Conservation (phyloP, 371 early-diverging fungal species). For the Mucor velutinosus region DNA sequence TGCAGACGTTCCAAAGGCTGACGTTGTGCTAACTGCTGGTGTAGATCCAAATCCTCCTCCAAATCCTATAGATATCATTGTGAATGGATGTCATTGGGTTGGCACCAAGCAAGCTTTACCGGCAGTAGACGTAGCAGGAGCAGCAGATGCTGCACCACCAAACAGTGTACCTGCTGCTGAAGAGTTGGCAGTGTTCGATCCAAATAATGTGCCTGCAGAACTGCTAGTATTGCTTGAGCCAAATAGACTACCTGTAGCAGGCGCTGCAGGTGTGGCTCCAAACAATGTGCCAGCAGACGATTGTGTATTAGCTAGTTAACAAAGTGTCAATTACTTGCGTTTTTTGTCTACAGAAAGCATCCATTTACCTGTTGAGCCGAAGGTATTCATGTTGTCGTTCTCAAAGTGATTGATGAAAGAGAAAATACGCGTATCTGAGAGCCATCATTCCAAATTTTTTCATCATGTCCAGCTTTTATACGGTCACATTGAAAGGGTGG, state of each 20-base stretch:
- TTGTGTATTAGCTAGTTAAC: conserved; percentile 24
- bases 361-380: conserved; percentile 12
- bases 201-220: conserved; percentile 26
- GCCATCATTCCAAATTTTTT: background rate
- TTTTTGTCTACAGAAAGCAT: background rate
- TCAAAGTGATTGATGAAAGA: background rate
- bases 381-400: background rate
- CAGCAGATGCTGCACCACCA: conserved; percentile 38
- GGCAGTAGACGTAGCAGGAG: conserved; percentile 22
- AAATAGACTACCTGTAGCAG: conserved; percentile 14
- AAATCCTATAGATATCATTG: background rate
- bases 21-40: conserved; percentile 3
- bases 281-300: conserved; percentile 39
- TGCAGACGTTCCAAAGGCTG: background rate
- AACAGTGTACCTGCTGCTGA: conserved; percentile 41
- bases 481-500: background rate
- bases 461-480: background rate
- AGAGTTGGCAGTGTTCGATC: conserved; percentile 16
- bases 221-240: conserved; percentile 6
- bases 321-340: background rate
- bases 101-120: background rate
- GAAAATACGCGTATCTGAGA: background rate
- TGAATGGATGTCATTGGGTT: background rate
- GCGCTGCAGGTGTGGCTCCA: conserved; percentile 17
- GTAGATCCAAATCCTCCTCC: conserved; percentile 10